Evolutionary conservation across 345 rosid genomes (phyloP).

Genomic region (Gossypium anomalum): DNA sequence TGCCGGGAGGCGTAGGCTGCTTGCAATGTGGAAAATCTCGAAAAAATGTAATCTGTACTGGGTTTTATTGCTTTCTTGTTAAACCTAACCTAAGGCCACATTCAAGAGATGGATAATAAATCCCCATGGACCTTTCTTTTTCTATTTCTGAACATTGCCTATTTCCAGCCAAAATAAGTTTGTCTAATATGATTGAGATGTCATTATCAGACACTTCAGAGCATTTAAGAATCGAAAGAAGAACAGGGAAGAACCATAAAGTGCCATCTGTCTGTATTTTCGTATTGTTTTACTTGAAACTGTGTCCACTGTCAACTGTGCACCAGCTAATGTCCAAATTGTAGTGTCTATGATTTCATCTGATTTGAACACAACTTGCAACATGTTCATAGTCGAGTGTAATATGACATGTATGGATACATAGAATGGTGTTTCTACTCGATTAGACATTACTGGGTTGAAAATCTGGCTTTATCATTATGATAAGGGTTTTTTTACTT

Average conservation of each 20-base stretch:
- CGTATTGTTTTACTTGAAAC: not conserved
- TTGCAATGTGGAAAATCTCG: not conserved
- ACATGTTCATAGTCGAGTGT: not conserved
- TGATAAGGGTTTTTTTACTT: not conserved
- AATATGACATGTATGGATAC: not conserved
- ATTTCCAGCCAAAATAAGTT: not conserved
- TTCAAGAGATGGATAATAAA: not conserved
- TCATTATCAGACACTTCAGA: not conserved
- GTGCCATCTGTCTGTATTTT: not conserved
- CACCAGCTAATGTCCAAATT: not conserved
- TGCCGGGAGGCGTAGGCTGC: not conserved
- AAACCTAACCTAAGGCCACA: not conserved
- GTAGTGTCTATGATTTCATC: not conserved
- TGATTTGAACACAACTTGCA: not conserved
- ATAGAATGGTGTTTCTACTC: not conserved
- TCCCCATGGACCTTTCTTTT: not conserved
- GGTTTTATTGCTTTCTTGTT: not conserved
- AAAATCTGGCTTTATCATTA: not conserved
- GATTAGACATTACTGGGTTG: not conserved
- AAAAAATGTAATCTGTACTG: not conserved
- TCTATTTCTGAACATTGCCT: not conserved
- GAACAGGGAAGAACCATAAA: not conserved
- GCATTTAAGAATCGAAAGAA: not conserved
- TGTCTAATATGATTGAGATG: not conserved
- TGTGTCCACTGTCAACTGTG: not conserved